A percentile compares a stretch with the other conserved stretches of the same genome.
These are phyloP conservation scores for Calendula officinalis DNA, from an alignment of 129 eudicot species.

Conservation along the genomic window DNA sequence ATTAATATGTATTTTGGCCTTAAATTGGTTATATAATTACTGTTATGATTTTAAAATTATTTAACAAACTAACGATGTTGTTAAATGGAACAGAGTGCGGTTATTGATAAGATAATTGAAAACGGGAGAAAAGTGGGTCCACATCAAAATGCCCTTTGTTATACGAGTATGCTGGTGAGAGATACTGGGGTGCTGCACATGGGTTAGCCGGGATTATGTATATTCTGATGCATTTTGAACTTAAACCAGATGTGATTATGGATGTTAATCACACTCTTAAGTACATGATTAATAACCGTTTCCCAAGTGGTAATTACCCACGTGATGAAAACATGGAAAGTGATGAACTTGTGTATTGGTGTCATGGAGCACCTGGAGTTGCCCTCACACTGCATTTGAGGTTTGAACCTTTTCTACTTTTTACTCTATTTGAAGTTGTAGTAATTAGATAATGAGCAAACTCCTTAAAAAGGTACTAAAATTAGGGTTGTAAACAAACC, in stretches of 20 bases:
- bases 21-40: too few relatives aligned
- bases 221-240: conserved; percentile 57
- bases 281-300: conserved; percentile 61
- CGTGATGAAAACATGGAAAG: conserved; percentile 51
- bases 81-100: conserved; percentile 34
- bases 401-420: conserved; percentile 26
- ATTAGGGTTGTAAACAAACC: too few relatives aligned
- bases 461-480: too few relatives aligned
- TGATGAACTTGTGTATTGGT: conserved; percentile 77
- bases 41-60: too few relatives aligned
- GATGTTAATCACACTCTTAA: conserved; percentile 64
- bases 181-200: conserved; percentile 85
- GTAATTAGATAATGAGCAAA: too few relatives aligned
- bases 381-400: conserved; percentile 81
- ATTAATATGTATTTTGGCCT: too few relatives aligned
- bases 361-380: conserved; percentile 86
- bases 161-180: conserved; percentile 62
- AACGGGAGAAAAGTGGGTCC: conserved; percentile 52
- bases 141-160: conserved; percentile 56
- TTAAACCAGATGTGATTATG: conserved; percentile 44
- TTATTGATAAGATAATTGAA: conserved; percentile 53
- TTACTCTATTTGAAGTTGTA: too few relatives aligned
- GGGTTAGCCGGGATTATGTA: conserved; percentile 79
- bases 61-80: not conserved
- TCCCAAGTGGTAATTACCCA: conserved; percentile 71